A percentile compares a stretch with the other conserved stretches of the same genome.
Conservation (phyloP, 208 protist genomes). For the Paratrypanosoma confusum region DNA sequence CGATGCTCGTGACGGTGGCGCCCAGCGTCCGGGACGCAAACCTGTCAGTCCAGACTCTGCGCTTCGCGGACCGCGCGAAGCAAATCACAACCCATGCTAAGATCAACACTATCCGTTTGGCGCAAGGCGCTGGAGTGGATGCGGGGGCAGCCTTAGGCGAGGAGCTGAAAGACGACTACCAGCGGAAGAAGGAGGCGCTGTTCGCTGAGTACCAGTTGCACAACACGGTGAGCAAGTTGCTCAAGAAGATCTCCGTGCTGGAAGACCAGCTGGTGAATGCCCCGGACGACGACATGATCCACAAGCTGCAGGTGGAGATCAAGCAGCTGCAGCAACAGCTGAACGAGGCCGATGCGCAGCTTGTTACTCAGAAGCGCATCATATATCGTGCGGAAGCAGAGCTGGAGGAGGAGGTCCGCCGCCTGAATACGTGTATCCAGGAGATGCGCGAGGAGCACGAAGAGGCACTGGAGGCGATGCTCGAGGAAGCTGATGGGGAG, state of each 20-base stretch:
- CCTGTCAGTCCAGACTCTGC: constrained; percentile 74
- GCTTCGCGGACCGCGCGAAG: constrained; percentile 80
- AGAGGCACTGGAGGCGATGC: constrained; percentile 42
- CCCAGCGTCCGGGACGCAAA: constrained; percentile 53
- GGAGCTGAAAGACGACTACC: constrained; percentile 42
- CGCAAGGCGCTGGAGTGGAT: constrained; percentile 19
- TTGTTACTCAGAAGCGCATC: constrained; percentile 45
- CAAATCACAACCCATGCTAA: constrained; percentile 69
- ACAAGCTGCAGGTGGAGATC: constrained; percentile 48
- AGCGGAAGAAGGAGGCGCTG: constrained; percentile 65
- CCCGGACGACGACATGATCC: constrained; percentile 39
- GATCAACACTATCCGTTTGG: constrained; percentile 67
- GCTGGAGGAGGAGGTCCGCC: constrained; percentile 50
- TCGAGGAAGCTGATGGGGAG: constrained; percentile 56
- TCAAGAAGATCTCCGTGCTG: constrained; percentile 45
- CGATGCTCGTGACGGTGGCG: constrained; percentile 71
- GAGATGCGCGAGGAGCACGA: constrained; percentile 63
- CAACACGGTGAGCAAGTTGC: constrained; percentile 42
- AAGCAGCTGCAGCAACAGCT: constrained; percentile 41
- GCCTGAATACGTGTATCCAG: constrained; percentile 59
- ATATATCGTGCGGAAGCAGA: constrained; percentile 51
- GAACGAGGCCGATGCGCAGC: constrained; percentile 44
- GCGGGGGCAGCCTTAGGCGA: constrained; percentile 25
- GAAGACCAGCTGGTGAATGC: constrained; percentile 35
- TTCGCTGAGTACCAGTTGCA: constrained; percentile 64